phyloP scores from a whole-genome alignment of 345 rosid genomes.

The Eutrema heterophyllum region DNA sequence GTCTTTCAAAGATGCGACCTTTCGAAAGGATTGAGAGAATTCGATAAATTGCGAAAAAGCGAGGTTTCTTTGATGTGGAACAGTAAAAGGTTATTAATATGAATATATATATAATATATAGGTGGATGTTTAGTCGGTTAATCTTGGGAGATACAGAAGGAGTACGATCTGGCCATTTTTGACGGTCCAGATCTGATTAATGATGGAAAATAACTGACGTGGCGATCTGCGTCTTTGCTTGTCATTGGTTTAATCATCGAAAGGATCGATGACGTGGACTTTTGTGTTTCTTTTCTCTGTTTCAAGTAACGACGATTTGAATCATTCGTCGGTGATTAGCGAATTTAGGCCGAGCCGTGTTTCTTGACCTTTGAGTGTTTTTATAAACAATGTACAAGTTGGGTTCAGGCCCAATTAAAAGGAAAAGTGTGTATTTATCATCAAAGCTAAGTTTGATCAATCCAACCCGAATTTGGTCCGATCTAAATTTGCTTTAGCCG shows the following conservation, averaged over 20 bases:
- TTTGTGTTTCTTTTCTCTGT: slow-evolving; percentile 23
- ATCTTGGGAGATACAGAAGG: background rate
- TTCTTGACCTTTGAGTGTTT: background rate
- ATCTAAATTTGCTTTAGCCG: background rate
- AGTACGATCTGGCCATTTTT: background rate
- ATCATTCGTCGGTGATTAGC: background rate
- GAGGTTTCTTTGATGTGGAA: background rate
- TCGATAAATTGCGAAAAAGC: background rate
- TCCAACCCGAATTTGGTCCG: background rate
- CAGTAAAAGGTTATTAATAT: background rate
- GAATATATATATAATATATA: slow-evolving; percentile 9
- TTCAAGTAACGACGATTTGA: background rate
- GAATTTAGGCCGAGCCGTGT: background rate
- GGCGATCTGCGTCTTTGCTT: slow-evolving; percentile 8
- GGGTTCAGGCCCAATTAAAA: background rate
- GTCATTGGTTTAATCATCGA: background rate
- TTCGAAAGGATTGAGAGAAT: background rate
- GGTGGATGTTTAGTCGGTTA: slow-evolving; percentile 20
- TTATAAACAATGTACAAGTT: background rate
- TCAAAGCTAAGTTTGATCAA: background rate
- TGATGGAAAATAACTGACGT: background rate
- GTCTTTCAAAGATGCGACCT: background rate
- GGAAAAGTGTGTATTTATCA: background rate
- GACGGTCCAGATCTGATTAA: slow-evolving; percentile 12
- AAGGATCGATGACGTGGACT: slow-evolving; percentile 18